Evolutionary conservation across 163 green algal genomes (phyloP), one percentile per base, ranked within the genome.

Genomic region (Chlorella variabilis): DNA sequence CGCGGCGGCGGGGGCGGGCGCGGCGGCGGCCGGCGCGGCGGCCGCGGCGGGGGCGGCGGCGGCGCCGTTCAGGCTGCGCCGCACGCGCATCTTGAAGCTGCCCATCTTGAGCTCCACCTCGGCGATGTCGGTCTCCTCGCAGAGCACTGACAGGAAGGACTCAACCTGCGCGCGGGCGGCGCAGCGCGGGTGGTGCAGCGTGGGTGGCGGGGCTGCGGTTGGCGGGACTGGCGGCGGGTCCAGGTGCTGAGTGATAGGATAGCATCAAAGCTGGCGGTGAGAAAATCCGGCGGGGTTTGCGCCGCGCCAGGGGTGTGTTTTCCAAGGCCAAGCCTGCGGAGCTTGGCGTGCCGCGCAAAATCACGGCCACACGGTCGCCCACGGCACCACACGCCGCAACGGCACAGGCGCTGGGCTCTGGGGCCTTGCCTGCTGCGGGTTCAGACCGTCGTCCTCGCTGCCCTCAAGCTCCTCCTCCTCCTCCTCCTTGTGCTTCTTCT

Each of bases 91-190:
- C 56, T 92, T 82, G 69, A 96, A 96, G 51, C 69, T 82, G 62
- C 90, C 90, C 78, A 96, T 89, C 89, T 94, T 91, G 1, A 97
- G 79, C 58, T 95, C 88, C 75, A 97, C 77, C 78, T 97, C 88
- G 9, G 92, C 93, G 71, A 97, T 92, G 42, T 96, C 93, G 18
- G 92, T 97, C 45, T 96, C 90, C 48, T 91, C 88, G 71, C 91
- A 94, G 7, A 96, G 71, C 21, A 91, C 89, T 29, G 88, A 85
- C 73, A 96, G 83, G 34, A 96, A 76, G 17, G 82, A 73, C 79
- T 94, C 84, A n/a, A 96, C 92, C 91, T 95, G 86, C 75, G 83
- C n/a, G n/a, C n/a, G n/a, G n/a, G n/a, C n/a, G n/a, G n/a, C n/a
- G n/a, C n/a, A n/a, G n/a, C n/a, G 34, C 18, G 27, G 65, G 45